phyloP scores from a whole-genome alignment of 139 green algal species.

The Tetradesmus obliquus region DNA sequence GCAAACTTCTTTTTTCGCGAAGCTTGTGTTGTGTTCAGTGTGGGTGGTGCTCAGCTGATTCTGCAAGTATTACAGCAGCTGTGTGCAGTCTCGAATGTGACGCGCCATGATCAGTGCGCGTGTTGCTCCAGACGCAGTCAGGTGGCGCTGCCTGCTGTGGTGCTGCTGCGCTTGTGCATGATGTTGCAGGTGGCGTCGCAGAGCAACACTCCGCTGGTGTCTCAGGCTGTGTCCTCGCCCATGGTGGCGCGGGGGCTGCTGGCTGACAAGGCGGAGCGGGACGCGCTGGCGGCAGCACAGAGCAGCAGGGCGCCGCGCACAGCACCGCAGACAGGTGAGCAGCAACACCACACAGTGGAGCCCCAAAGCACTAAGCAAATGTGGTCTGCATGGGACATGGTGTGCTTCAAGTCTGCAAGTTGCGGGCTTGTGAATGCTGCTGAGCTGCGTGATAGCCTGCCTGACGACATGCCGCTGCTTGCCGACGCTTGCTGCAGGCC shows the following conservation, averaged over 20 bases:
- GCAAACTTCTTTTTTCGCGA: too few species aligned
- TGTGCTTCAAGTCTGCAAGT: background rate
- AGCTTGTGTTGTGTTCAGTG: too few species aligned
- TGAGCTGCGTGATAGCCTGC: background rate
- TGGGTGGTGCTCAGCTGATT: too few species aligned
- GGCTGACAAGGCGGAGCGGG: slow-evolving; percentile 25
- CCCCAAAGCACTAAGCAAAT: background rate
- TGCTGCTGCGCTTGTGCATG: background rate
- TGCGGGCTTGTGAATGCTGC: background rate
- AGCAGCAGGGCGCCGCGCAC: background rate
- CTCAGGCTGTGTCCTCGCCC: slow-evolving; percentile 15
- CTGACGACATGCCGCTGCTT: background rate
- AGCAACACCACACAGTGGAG: background rate
- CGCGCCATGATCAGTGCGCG: too few species aligned
- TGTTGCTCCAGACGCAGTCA: too few species aligned
- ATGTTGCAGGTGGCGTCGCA: slow-evolving; percentile 1
- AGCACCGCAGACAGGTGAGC: background rate
- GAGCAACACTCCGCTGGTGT: slow-evolving; percentile 35
- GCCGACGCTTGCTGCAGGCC: background rate
- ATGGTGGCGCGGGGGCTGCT: slow-evolving; percentile 35
- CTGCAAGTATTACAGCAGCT: too few species aligned
- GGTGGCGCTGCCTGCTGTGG: too few species aligned
- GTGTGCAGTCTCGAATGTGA: too few species aligned
- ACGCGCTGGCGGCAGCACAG: slow-evolving; percentile 10
- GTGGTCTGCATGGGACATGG: background rate